Conservation (phyloP, 495 filamentous ascomycete species). For the Hypoxylon intermedium region DNA sequence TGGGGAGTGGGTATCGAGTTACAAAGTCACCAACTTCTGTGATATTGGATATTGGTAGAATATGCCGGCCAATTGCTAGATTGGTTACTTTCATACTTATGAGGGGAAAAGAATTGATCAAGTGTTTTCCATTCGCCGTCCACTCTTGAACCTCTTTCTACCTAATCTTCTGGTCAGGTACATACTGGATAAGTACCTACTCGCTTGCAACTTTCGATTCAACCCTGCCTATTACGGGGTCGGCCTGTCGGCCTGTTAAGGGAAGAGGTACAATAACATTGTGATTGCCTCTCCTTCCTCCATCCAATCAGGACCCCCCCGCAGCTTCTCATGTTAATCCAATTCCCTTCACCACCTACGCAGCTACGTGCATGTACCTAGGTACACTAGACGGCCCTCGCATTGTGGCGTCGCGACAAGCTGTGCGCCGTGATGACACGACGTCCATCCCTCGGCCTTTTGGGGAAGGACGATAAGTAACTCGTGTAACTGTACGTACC, state of each 20-base stretch:
- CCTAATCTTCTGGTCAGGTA: conserved; percentile 8
- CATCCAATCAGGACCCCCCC: conserved; percentile 6
- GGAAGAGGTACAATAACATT: conserved; percentile 5
- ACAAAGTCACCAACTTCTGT: conserved; percentile 24
- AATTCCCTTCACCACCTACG: neutral
- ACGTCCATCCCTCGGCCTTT: conserved; percentile 4
- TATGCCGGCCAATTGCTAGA: conserved; percentile 30
- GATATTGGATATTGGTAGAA: conserved; percentile 40
- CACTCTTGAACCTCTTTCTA: neutral
- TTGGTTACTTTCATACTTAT: conserved; percentile 30
- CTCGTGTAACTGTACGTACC: neutral
- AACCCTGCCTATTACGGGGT: conserved; percentile 9
- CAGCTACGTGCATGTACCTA: neutral
- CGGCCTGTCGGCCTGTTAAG: neutral
- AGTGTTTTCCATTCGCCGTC: conserved; percentile 14
- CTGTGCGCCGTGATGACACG: neutral
- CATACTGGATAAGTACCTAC: conserved; percentile 10
- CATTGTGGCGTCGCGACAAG: conserved; percentile 20
- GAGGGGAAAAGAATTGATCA: conserved; percentile 22
- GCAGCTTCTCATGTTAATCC: conserved; percentile 10
- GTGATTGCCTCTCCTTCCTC: conserved; percentile 6
- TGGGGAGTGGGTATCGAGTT: conserved; percentile 14
- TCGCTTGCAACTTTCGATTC: conserved; percentile 6
- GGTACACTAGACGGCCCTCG: conserved; percentile 12
- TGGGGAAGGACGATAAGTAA: conserved; percentile 7